These are phyloP conservation scores for Phytophthora megakarya DNA, from an alignment of 352 stramenopile species.

Conservation along the genomic window DNA sequence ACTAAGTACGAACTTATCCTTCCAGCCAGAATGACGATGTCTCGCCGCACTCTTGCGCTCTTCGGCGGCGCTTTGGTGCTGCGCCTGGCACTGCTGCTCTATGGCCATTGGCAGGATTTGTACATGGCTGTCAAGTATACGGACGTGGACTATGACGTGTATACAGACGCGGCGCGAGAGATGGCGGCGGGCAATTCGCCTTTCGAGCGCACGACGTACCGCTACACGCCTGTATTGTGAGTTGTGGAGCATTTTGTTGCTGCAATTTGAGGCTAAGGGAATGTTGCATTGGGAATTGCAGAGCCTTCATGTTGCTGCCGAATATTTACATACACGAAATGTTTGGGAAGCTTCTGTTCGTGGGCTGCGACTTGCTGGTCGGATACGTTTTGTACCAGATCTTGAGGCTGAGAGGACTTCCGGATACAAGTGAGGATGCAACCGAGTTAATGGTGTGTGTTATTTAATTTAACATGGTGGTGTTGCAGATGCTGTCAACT, in stretches of 20 bases:
- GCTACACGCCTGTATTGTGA: constrained; percentile 97
- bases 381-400: constrained; percentile 91
- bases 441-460: neutral
- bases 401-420: constrained; percentile 66
- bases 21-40: constrained; percentile 20
- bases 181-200: constrained; percentile 89
- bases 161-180: constrained; percentile 95
- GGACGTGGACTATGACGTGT: constrained; percentile 99
- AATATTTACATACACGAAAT: constrained; percentile 78
- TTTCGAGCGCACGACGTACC: constrained; percentile 98
- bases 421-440: constrained; percentile 48
- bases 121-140: constrained; percentile 95
- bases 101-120: constrained; percentile 76
- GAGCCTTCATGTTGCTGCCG: constrained; percentile 71
- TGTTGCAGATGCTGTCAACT: constrained; percentile 57
- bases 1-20: constrained; percentile 30
- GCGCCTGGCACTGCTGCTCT: constrained; percentile 71
- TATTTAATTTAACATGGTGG: neutral
- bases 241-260: constrained; percentile 21
- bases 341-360: constrained; percentile 97
- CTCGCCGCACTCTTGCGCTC: constrained; percentile 36
- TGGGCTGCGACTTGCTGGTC: constrained; percentile 92
- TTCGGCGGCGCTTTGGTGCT: constrained; percentile 60
- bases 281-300: constrained; percentile 21
- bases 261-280: constrained; percentile 3